Evolutionary conservation across 2,329 filamentous ascomycete genomes (phyloP), one percentile per base, ranked within the genome.

Genomic region (Penicillium concentricum): DNA sequence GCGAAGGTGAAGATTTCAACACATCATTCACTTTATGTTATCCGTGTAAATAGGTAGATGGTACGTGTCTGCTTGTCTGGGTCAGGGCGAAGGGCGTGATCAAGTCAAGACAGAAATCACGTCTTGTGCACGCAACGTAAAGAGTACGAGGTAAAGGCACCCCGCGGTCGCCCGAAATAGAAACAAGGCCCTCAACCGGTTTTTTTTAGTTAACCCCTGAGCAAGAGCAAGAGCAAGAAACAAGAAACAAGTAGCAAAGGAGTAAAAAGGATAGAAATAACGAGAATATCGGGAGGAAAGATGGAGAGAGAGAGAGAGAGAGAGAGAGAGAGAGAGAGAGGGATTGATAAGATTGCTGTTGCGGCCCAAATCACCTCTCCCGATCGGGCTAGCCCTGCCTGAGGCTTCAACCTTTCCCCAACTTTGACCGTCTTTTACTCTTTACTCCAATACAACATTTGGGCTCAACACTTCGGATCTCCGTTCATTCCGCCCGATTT

Each of bases 341-440:
- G 39, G 48, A 38, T 51, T 54, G 56, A 54, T 55, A 51, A 64
- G 58, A 62, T 59, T 52, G 38, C 49, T 43, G 54, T 63, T 65
- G 61, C 63, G 63, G 63, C 63, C 63, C 63, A 65, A 65, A 58
- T 62, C 61, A 60, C 59, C 59, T 58, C 51, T 60, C 64, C 61
- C 53, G 37, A 64, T 63, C 39, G 38, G 67, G 65, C 60, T 69
- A 70, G 65, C 55, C 54, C 48, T 46, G 59, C 59, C 63, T 61
- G 59, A 65, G 61, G 62, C 57, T 51, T 28, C 32, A 26, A 37
- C 32, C 43, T 28, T 37, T 18, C 45, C 41, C n/a, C 54, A 47
- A 59, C 41, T 56, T 54, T 47, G 50, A 48, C 45, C 26, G 46
- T 54, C 51, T 42, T 42, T 38, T 49, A 34, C 48, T 47, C 47